Conservation (phyloP, 2,329 filamentous ascomycete genomes). For the Epichloe aotearoae region DNA sequence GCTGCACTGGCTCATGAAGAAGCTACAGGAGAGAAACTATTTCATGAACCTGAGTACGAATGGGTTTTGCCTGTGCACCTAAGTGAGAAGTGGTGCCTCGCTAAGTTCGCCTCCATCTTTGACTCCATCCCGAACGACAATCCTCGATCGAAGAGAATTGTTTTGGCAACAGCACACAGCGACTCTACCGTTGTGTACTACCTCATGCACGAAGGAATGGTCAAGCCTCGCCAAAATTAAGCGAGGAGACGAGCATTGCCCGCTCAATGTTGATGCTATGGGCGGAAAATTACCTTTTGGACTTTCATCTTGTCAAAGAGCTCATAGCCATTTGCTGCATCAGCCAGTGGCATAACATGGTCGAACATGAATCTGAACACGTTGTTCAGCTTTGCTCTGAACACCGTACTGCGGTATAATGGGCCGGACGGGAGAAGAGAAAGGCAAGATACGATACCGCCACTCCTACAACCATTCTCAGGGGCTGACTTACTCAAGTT, state of each 20-base stretch:
- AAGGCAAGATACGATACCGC: not conserved
- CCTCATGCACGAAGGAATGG: slow-evolving; percentile 72
- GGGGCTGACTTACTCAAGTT: slow-evolving; percentile 41
- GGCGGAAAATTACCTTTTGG: slow-evolving; percentile 56
- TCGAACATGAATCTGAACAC: slow-evolving; percentile 60
- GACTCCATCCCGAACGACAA: slow-evolving; percentile 39
- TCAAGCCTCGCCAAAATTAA: slow-evolving; percentile 75
- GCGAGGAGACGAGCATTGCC: not conserved
- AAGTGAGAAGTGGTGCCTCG: slow-evolving; percentile 58
- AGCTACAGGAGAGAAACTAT: slow-evolving; percentile 28
- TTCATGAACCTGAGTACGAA: slow-evolving; percentile 46
- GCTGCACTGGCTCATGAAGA: slow-evolving; percentile 51
- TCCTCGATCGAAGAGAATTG: slow-evolving; percentile 49
- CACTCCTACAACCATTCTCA: not conserved
- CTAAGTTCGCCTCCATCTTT: slow-evolving; percentile 54
- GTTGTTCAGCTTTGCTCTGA: not conserved
- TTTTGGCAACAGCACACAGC: slow-evolving; percentile 64
- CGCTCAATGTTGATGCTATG: slow-evolving; percentile 14
- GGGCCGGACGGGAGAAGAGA: not conserved
- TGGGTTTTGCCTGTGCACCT: slow-evolving; percentile 68
- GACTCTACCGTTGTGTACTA: slow-evolving; percentile 81
- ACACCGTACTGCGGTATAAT: not conserved
- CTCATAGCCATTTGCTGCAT: slow-evolving; percentile 55
- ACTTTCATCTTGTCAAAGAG: slow-evolving; percentile 61
- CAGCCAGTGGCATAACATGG: slow-evolving; percentile 55